Conservation (phyloP, 768 basidiomycete genomes). For the Phanerodontia chrysosporium region DNA sequence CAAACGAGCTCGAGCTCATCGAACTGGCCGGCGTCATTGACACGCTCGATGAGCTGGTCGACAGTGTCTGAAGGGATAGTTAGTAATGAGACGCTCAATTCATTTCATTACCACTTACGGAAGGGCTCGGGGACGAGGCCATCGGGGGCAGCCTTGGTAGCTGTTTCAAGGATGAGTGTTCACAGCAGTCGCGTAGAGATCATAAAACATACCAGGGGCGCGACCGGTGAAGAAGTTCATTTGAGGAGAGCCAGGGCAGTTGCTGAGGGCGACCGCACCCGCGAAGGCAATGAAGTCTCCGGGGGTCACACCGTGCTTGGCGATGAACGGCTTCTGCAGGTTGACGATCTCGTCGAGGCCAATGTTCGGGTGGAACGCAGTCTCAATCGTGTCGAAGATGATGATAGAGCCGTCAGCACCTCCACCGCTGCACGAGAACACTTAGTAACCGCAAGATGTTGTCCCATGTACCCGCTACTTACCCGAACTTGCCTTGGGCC, state of each 20-base stretch:
- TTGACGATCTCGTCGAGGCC: slow-evolving; percentile 34
- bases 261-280: slow-evolving; percentile 37
- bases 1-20: slow-evolving; percentile 21
- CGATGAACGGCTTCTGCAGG: slow-evolving; percentile 31
- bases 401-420: slow-evolving; percentile 47
- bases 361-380: slow-evolving; percentile 38
- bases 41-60: slow-evolving; percentile 18
- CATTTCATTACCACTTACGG: too few species aligned
- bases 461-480: slow-evolving; percentile 10
- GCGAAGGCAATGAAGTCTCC: slow-evolving; percentile 51
- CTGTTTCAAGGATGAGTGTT: neutral
- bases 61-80: slow-evolving; percentile 11
- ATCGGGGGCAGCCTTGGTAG: slow-evolving; percentile 9
- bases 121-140: slow-evolving; percentile 16
- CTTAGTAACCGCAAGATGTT: neutral
- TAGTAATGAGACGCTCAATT: too few species aligned
- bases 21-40: slow-evolving; percentile 18
- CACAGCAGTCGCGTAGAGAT: neutral
- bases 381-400: slow-evolving; percentile 40
- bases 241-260: slow-evolving; percentile 42
- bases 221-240: slow-evolving; percentile 30
- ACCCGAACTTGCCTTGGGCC: slow-evolving; percentile 20
- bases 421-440: slow-evolving; percentile 17
- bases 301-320: slow-evolving; percentile 31
- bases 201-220: slow-evolving; percentile 23